A percentile compares a stretch with the other conserved stretches of the same genome.
These are phyloP conservation scores for Suhomyces anneliseae DNA, from an alignment of 1,139 yeast genomes.

Conservation along the genomic window DNA sequence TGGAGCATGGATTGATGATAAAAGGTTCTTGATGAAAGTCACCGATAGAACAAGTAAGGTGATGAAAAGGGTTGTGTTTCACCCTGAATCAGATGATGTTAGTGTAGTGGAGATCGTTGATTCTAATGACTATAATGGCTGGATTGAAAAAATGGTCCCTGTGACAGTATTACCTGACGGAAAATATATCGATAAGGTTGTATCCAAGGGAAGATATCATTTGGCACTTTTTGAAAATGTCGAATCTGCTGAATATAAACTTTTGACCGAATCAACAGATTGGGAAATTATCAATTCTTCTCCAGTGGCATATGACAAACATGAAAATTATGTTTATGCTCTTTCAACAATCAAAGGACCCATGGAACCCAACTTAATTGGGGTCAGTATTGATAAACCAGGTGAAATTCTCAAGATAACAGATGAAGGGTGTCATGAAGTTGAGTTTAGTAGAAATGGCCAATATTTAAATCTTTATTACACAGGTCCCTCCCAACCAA, in stretches of 20 bases:
- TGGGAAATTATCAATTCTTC: conserved; percentile 72
- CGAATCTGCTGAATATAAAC: conserved; percentile 41
- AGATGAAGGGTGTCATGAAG: conserved; percentile 32
- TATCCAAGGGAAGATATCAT: conserved; percentile 65
- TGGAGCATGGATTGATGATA: conserved; percentile 64
- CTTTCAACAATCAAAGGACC: conserved; percentile 58
- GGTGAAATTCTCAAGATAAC: conserved; percentile 21
- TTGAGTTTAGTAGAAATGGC: conserved; percentile 53
- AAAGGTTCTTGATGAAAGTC: conserved; percentile 58
- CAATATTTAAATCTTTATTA: conserved; percentile 55
- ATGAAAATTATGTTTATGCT: conserved; percentile 58
- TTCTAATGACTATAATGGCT: conserved; percentile 53
- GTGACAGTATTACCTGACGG: conserved; percentile 33
- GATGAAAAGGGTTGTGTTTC: conserved; percentile 56
- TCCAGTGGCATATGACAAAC: conserved; percentile 52
- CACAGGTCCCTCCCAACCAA: conserved; percentile 66
- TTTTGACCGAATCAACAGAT: conserved; percentile 54
- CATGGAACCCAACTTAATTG: conserved; percentile 52
- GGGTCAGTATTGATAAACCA: conserved; percentile 16
- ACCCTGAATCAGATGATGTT: conserved; percentile 30
- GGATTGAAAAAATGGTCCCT: conserved; percentile 50
- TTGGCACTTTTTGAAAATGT: conserved; percentile 64
- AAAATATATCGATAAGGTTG: conserved; percentile 75
- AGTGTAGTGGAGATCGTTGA: conserved; percentile 28
- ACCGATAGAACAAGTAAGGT: conserved; percentile 71